Evolutionary conservation across 2,329 filamentous ascomycete species (phyloP).

Genomic region (Didymella exigua): DNA sequence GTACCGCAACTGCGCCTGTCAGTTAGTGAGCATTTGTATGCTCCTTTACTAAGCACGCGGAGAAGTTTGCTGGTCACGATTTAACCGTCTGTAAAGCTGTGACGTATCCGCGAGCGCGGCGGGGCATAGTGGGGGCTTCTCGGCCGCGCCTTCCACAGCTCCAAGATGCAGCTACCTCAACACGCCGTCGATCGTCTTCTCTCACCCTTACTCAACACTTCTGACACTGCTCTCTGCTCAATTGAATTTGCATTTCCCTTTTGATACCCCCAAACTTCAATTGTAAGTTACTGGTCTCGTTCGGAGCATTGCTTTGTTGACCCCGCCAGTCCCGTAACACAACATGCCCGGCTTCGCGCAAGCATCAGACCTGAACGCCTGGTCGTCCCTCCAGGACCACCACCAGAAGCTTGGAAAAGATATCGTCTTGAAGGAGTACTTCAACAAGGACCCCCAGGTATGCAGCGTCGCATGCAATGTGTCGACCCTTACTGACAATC

Average conservation of each 20-base stretch:
- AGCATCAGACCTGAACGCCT: constrained; percentile 82
- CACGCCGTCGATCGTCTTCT: constrained; percentile 14
- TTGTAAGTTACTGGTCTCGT: constrained; percentile 13
- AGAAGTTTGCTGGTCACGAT: constrained; percentile 18
- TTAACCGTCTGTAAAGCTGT: constrained; percentile 21
- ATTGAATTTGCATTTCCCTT: constrained; percentile 16
- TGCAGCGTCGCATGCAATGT: background rate
- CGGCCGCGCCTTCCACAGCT: constrained; percentile 26
- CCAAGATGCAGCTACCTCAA: constrained; percentile 17
- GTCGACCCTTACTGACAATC: constrained; percentile 13
- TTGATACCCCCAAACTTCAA: constrained; percentile 22
- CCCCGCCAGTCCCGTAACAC: constrained; percentile 31
- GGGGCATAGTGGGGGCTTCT: constrained; percentile 22
- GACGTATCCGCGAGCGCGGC: constrained; percentile 25
- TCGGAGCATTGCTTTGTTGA: constrained; percentile 18
- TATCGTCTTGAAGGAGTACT: constrained; percentile 92
- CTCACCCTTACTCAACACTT: constrained; percentile 8
- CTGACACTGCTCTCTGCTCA: constrained; percentile 12
- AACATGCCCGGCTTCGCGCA: constrained; percentile 73
- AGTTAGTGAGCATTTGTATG: constrained; percentile 37
- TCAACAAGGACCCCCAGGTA: constrained; percentile 74
- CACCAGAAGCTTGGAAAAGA: constrained; percentile 84
- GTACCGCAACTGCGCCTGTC: constrained; percentile 2
- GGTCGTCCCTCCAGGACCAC: constrained; percentile 89
- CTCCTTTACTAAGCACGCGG: constrained; percentile 33